Evolutionary conservation across 495 filamentous ascomycete species (phyloP).

Genomic region (Aspergillus campestris): DNA sequence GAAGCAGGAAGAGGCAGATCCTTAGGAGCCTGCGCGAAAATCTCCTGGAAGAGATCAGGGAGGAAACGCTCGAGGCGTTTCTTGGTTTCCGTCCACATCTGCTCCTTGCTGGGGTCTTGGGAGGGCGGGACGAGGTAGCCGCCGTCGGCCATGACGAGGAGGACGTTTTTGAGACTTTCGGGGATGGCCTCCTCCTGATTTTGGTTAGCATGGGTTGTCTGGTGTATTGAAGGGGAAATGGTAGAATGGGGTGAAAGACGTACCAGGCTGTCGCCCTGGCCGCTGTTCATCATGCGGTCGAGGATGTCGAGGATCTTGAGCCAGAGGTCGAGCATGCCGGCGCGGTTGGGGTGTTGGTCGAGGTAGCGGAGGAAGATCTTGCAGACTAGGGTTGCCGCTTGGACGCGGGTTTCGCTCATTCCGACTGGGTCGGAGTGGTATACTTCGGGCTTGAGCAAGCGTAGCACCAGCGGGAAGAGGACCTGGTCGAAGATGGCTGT

Average conservation of each 20-base stretch:
- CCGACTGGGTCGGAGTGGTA: constrained; percentile 86
- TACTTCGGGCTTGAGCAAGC: constrained; percentile 88
- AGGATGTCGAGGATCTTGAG: constrained; percentile 87
- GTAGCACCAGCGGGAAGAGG: constrained; percentile 85
- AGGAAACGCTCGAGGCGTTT: constrained; percentile 85
- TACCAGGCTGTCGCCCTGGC: constrained; percentile 84
- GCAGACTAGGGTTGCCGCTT: constrained; percentile 83
- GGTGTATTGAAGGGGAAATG: neutral
- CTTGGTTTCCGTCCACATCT: constrained; percentile 63
- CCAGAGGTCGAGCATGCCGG: constrained; percentile 93
- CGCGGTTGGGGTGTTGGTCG: constrained; percentile 71
- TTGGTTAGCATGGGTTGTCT: too few species aligned
- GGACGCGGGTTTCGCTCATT: constrained; percentile 92
- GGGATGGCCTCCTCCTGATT: constrained; percentile 84
- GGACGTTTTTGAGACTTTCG: constrained; percentile 91
- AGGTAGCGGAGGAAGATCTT: constrained; percentile 95
- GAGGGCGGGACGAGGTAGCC: constrained; percentile 70
- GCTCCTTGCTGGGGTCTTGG: constrained; percentile 34
- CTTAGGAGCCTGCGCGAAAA: constrained; percentile 34
- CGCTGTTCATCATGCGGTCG: constrained; percentile 93
- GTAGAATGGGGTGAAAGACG: constrained; percentile 18
- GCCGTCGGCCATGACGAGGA: constrained; percentile 89
- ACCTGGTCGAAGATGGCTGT: constrained; percentile 90
- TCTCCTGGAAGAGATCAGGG: constrained; percentile 56
- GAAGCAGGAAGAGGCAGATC: constrained; percentile 18